Base-by-base conservation (phyloP, 768 basidiomycete species). In the Pisolithus orientalis region DNA sequence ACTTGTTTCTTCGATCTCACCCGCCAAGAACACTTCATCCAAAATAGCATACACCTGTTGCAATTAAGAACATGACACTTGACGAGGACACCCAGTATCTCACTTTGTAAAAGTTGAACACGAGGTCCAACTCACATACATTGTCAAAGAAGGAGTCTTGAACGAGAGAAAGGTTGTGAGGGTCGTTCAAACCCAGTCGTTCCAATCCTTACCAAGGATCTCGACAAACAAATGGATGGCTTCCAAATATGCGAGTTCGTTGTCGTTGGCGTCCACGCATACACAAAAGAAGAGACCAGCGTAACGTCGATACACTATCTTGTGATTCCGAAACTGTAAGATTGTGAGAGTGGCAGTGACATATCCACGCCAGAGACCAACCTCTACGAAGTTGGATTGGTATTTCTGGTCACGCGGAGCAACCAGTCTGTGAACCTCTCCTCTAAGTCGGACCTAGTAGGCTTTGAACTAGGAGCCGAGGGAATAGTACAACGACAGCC, bases 41-140 rank as follows among this genome's bases (percentile, higher is more conserved):
- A 99, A 76, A 50, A 99, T 97, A 3, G 96, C 94, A 63, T 99
- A 98, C 6, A 98, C 95, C 91, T 95, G 40, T 17, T 16, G 10
- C 6, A 39, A 54, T 34, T 24, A 43, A 39, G 32, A 11, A 48
- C 29, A 21, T 31, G 25, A 54, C 68, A 2, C 2, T 11, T 11
- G 3, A 34, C 7, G 44, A 49, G 16, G 1, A 25, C 31, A 47
- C 25, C 44, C 44, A 17, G 38, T 13, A 28, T 17, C 58, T 53
- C 39, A 87, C 91, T 76, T 98, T 98, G 72, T 98, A 96, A 67
- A 98, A 99, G 69, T 97, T 97, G 76, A 98, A 99, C 2, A 99
- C 96, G 0, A 99, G 80, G 65, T 98, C 96, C 29, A 97, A 76
- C 68, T 97, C 94, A 72, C 96, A 97, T 1, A 99, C 96, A 60